Conservation (phyloP, 2,329 filamentous ascomycete genomes). For the Cryoendolithus antarcticus region DNA sequence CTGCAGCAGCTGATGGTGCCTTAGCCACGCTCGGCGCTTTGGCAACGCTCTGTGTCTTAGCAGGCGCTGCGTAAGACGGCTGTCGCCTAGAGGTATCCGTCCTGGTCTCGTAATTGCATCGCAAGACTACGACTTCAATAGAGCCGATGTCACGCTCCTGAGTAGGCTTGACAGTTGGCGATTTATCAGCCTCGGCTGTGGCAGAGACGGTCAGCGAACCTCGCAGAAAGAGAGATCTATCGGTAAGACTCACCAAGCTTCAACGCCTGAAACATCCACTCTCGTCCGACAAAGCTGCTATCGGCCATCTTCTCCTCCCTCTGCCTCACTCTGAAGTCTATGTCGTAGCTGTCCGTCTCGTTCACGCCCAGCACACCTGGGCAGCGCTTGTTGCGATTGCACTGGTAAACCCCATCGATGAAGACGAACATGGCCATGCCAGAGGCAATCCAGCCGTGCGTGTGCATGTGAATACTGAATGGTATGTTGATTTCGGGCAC, state of each 20-base stretch:
- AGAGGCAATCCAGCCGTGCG: slow-evolving; percentile 38
- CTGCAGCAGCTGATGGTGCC: slow-evolving; percentile 6
- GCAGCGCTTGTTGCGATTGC: slow-evolving; percentile 39
- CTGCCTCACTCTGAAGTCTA: slow-evolving; percentile 36
- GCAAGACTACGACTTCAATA: slow-evolving; percentile 37
- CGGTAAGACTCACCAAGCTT: slow-evolving; percentile 29
- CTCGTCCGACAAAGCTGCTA: slow-evolving; percentile 37
- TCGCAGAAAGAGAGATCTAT: not conserved
- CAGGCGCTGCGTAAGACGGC: not conserved
- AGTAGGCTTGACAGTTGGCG: slow-evolving; percentile 20
- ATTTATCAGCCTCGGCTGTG: slow-evolving; percentile 26
- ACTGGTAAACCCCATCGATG: slow-evolving; percentile 46
- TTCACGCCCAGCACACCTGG: not conserved
- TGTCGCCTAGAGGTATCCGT: slow-evolving; percentile 1
- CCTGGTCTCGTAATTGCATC: slow-evolving; percentile 24
- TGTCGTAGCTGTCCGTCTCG: not conserved
- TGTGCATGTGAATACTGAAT: slow-evolving; percentile 39
- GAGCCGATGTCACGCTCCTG: slow-evolving; percentile 31
- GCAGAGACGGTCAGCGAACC: not conserved
- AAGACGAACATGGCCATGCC: slow-evolving; percentile 44
- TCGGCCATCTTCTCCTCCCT: slow-evolving; percentile 38
- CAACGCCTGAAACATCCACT: slow-evolving; percentile 42
- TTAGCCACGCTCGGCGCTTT: slow-evolving; percentile 8
- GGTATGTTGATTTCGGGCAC: slow-evolving; percentile 30
- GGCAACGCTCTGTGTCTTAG: too few relatives aligned